Base-by-base conservation (phyloP, 73 alveolate species). In the Breviolum minutum region DNA sequence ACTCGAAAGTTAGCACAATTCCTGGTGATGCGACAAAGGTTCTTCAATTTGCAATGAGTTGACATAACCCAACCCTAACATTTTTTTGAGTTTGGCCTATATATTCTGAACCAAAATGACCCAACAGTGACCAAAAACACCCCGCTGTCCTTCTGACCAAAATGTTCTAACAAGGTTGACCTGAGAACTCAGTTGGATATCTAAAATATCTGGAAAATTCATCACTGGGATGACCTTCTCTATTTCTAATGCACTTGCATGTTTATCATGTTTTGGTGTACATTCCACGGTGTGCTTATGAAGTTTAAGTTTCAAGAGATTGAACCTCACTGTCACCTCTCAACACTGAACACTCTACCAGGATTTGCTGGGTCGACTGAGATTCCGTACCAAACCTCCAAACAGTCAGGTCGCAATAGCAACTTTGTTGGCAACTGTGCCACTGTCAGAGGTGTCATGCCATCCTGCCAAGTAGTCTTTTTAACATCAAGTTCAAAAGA, bases 351-450 rank as follows among this genome's bases (percentile, higher is more conserved):
- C 77, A 13, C n/a, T 17, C 77, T 68, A 14, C 77, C 17, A 68
- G 77, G 8, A 32, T 13, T 29, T 13, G 87, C 87, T 32, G 29
- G 24, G 87, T 12, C 61, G 81, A 20, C 40, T 71, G 26, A 79
- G 48, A 61, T 20, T 80, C 92, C 80, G 27, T 17, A 30, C 98
- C 98, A 92, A 54, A 92, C 90, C 13, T 92, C 91, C 64, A 74
- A 40, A n/a, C 91, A 92, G 79, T n/a, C n/a, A 12, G 98, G 98
- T 30, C 91, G 54, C 98, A 92, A 71, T 90, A 70, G 81, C 98
- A 92, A 20, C 66, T 84, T 63, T n/a, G 62, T 74, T 11, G 98
- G 98, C 64, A 92, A 40, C 62, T 80, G 89, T 8, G 98, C 98
- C 54, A 92, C 98, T 20, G n/a, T 24, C 66, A 73, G 19, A 2